These are phyloP conservation scores for Asterionellopsis glacialis DNA, from an alignment of 108 stramenopile species.

Conservation along the genomic window DNA sequence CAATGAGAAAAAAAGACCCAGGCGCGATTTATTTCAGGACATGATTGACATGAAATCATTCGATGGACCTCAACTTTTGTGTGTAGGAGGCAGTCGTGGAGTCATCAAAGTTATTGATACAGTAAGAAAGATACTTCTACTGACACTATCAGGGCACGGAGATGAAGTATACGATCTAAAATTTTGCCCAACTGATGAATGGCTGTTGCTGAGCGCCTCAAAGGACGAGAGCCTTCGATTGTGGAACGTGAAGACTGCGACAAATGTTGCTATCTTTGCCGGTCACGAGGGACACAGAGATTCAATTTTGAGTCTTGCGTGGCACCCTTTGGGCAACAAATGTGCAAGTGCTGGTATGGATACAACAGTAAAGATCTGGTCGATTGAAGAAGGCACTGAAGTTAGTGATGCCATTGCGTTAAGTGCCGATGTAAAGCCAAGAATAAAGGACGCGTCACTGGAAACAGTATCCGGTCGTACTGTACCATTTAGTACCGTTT, in stretches of 20 bases:
- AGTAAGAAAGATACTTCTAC: constrained; percentile 20
- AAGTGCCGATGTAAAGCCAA: constrained; percentile 5
- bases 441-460: constrained; percentile 1
- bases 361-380: constrained; percentile 69
- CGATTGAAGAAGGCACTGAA: constrained; percentile 23
- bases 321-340: constrained; percentile 64
- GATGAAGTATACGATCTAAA: constrained; percentile 63
- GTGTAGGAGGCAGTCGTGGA: constrained; percentile 49
- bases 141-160: constrained; percentile 60
- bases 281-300: constrained; percentile 77
- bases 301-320: constrained; percentile 57
- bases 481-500: constrained; percentile 13
- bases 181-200: constrained; percentile 52
- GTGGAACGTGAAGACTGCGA: constrained; percentile 71
- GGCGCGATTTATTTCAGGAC: constrained; percentile 2
- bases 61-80: constrained; percentile 58
- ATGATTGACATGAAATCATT: constrained; percentile 6
- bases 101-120: constrained; percentile 71
- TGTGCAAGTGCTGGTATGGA: constrained; percentile 80
- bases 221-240: constrained; percentile 74
- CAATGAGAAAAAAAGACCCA: background rate
- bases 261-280: constrained; percentile 73
- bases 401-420: constrained; percentile 6
- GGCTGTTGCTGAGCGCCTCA: constrained; percentile 64
- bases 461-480: background rate